These are phyloP conservation scores for Golubevia pallescens DNA, from an alignment of 1,284 basidiomycete genomes.

Conservation along the genomic window DNA sequence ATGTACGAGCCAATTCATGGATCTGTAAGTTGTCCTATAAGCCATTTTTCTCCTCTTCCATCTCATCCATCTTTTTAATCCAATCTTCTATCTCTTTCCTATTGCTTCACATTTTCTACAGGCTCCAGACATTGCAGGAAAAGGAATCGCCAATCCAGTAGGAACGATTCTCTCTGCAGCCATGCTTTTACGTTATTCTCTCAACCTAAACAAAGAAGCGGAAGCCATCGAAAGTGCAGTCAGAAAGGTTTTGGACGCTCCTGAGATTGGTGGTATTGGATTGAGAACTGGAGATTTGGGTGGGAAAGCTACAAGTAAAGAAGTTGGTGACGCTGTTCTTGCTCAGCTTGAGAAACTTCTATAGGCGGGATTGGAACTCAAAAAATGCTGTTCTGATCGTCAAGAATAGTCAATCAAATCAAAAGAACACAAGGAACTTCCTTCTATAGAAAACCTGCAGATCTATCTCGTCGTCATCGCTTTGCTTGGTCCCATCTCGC, in stretches of 20 bases:
- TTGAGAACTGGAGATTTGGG: conserved; percentile 87
- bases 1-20: conserved; percentile 64
- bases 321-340: conserved; percentile 85
- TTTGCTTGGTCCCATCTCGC: too few species aligned
- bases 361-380: too few species aligned
- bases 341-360: too few species aligned
- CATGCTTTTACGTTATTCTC: conserved; percentile 92
- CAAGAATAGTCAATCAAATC: too few species aligned
- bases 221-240: conserved; percentile 86
- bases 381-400: too few species aligned
- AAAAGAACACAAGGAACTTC: too few species aligned
- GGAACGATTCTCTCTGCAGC: conserved; percentile 96
- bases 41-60: too few species aligned
- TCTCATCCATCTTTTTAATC: too few species aligned
- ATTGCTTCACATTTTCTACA: too few species aligned
- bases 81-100: too few species aligned
- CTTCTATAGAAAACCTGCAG: too few species aligned
- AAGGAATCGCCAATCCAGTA: conserved; percentile 94
- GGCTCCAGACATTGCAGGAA: conserved; percentile 95
- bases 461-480: too few species aligned
- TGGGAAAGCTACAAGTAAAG: conserved; percentile 75
- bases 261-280: conserved; percentile 76
- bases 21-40: conserved; percentile 13
- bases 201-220: conserved; percentile 83
- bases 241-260: conserved; percentile 80